Conservation (phyloP, 1,284 basidiomycete genomes). For the Volvariella volvacea region DNA sequence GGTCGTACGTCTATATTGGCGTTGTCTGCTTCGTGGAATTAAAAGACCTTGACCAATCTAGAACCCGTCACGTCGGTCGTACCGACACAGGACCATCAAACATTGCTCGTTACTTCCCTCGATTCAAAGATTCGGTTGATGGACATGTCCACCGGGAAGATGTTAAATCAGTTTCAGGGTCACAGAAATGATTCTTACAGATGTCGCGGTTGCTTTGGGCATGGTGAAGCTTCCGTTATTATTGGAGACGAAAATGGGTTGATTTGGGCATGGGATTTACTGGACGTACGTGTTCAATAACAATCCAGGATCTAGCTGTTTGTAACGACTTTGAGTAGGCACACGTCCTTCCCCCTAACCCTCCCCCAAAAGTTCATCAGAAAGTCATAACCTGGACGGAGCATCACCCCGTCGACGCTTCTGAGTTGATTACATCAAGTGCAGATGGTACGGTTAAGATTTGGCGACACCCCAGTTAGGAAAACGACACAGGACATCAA, state of each 20-base stretch:
- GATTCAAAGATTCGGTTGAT: slow-evolving; percentile 85
- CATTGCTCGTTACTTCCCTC: slow-evolving; percentile 76
- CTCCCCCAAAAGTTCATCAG: slow-evolving; percentile 69
- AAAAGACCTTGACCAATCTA: slow-evolving; percentile 21
- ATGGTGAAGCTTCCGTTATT: slow-evolving; percentile 76
- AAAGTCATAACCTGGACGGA: slow-evolving; percentile 91
- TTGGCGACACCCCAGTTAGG: slow-evolving; percentile 47
- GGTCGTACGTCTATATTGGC: slow-evolving; percentile 57
- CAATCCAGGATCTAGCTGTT: slow-evolving; percentile 2
- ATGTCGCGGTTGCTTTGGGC: slow-evolving; percentile 78
- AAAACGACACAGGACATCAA: too few relatives aligned
- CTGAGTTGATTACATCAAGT: slow-evolving; percentile 82
- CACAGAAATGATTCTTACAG: slow-evolving; percentile 74
- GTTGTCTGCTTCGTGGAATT: too few relatives aligned
- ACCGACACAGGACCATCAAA: slow-evolving; percentile 68
- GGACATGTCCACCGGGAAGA: slow-evolving; percentile 77
- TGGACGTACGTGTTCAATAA: slow-evolving; percentile 57
- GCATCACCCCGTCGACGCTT: slow-evolving; percentile 74
- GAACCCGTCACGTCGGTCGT: slow-evolving; percentile 82
- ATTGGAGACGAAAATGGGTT: slow-evolving; percentile 87
- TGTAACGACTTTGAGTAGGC: slow-evolving; percentile 37
- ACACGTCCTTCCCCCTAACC: slow-evolving; percentile 56
- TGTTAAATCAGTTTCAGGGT: slow-evolving; percentile 82
- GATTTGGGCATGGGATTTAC: slow-evolving; percentile 89
- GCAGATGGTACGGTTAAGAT: slow-evolving; percentile 83